A percentile compares a stretch with the other conserved stretches of the same genome.
Conservation (phyloP, 1,284 basidiomycete species). For the Exobasidium rhododendri region DNA sequence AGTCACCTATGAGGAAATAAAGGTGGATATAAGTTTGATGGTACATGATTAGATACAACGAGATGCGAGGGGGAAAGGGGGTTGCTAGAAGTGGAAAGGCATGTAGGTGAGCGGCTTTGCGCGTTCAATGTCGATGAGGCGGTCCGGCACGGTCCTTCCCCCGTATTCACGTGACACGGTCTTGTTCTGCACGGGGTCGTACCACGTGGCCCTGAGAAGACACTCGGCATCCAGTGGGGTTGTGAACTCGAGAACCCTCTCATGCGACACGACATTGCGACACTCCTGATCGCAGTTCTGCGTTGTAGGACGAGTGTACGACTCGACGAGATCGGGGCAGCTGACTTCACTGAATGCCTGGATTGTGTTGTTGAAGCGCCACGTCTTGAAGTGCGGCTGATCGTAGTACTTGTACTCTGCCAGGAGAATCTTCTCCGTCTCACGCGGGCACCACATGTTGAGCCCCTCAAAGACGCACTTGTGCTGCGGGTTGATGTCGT, state of each 20-base stretch:
- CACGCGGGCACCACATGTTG: background rate
- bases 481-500: no score
- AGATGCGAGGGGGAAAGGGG: no score
- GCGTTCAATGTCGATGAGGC: background rate
- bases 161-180: background rate
- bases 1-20: no score
- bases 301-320: background rate
- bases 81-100: no score
- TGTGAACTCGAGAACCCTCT: background rate
- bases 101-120: no score
- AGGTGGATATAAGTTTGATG: no score
- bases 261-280: background rate
- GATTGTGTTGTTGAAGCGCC: background rate
- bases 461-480: background rate
- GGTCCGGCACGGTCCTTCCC: background rate
- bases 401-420: background rate
- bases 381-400: background rate
- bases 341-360: background rate
- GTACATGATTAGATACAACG: no score
- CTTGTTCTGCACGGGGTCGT: background rate
- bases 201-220: background rate
- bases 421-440: background rate
- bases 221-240: background rate
- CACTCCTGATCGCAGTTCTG: background rate
- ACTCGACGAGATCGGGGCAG: background rate